These are phyloP conservation scores for Vicia faba DNA, from an alignment of 306 rosid genomes.

Conservation along the genomic window DNA sequence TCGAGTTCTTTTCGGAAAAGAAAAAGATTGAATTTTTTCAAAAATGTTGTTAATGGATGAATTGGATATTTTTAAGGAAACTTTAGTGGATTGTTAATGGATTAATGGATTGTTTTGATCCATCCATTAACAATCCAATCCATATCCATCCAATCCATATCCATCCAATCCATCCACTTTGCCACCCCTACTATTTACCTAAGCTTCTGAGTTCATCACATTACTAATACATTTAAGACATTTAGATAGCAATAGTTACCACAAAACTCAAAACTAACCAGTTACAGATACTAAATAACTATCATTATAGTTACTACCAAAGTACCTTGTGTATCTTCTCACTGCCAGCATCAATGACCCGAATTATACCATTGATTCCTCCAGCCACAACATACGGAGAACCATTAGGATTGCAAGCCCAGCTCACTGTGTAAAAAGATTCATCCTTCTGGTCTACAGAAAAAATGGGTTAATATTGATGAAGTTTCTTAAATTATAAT, in stretches of 20 bases:
- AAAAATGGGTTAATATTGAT: conserved; percentile 39
- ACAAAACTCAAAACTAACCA: conserved; percentile 23
- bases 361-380: conserved; percentile 83
- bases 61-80: too few species aligned
- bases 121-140: too few species aligned
- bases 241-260: background rate
- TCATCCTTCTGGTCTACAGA: conserved; percentile 95
- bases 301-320: conserved; percentile 7
- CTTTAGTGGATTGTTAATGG: too few species aligned
- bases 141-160: too few species aligned
- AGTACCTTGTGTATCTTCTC: conserved; percentile 90
- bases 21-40: too few species aligned
- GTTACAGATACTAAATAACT: conserved; percentile 13
- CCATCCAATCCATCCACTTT: too few species aligned
- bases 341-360: conserved; percentile 75
- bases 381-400: conserved; percentile 79
- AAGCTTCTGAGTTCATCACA: background rate
- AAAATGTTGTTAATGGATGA: too few species aligned
- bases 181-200: background rate
- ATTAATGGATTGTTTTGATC: too few species aligned
- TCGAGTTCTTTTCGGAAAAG: too few species aligned
- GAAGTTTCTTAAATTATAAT: background rate
- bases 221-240: conserved; percentile 6
- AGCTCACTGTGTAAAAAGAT: conserved; percentile 86
- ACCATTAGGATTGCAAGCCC: conserved; percentile 81